Evolutionary conservation across 1,284 basidiomycete genomes (phyloP).

Genomic region (Hymenochaete sp.): DNA sequence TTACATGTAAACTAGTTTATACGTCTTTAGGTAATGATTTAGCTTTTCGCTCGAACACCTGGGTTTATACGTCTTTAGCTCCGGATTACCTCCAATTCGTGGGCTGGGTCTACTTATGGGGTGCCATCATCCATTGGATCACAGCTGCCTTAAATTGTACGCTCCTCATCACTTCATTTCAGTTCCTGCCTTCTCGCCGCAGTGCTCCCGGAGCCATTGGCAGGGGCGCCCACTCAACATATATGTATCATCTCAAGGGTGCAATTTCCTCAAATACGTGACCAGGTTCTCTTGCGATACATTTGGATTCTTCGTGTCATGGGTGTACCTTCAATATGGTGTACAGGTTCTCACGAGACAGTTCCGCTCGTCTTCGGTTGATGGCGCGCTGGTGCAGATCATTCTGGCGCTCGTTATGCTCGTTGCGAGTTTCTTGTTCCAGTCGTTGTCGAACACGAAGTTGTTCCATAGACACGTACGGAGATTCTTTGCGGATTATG

Average conservation of each 20-base stretch:
- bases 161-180: slow-evolving; percentile 22
- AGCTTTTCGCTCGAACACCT: too few relatives aligned
- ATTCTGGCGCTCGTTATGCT: slow-evolving; percentile 75
- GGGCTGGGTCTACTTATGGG: slow-evolving; percentile 92
- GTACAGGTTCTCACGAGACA: slow-evolving; percentile 77
- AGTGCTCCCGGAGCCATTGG: background rate
- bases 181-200: background rate
- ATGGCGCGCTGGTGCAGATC: slow-evolving; percentile 63
- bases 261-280: slow-evolving; percentile 78
- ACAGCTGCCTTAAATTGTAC: slow-evolving; percentile 77
- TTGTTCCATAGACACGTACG: slow-evolving; percentile 69
- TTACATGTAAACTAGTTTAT: too few relatives aligned
- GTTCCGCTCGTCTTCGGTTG: slow-evolving; percentile 41
- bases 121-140: slow-evolving; percentile 86
- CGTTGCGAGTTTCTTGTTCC: slow-evolving; percentile 65
- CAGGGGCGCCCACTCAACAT: slow-evolving; percentile 17
- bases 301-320: slow-evolving; percentile 86
- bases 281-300: slow-evolving; percentile 91
- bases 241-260: slow-evolving; percentile 42
- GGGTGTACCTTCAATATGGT: slow-evolving; percentile 86
- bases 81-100: slow-evolving; percentile 82
- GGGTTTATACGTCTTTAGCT: too few relatives aligned
- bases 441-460: slow-evolving; percentile 49
- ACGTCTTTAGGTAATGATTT: too few relatives aligned
- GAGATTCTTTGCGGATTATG: slow-evolving; percentile 76